Base-by-base conservation (phyloP, 129 eudicot genomes). In the Tagetes erecta region DNA sequence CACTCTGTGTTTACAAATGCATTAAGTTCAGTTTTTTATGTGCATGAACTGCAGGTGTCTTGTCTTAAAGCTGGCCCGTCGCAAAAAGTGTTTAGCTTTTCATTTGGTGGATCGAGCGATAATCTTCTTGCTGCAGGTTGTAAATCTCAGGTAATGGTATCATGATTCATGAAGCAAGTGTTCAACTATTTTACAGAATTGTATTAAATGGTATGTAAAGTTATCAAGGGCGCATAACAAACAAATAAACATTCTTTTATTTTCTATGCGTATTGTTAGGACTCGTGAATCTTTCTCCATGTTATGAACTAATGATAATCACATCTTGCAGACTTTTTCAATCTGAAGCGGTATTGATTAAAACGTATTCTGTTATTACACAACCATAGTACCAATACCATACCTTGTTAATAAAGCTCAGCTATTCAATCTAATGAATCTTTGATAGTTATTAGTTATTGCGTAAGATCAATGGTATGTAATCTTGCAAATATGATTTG, bases 91-190 rank as follows among this genome's bases (percentile, higher is more conserved):
- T 95, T 88, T 83, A 88, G 96, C 81, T 88, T 91, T 82, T 91
- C 99, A 0, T 88, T 95, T 72, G 96, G 96, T 58, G 97, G 99
- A 51, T 58, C 79, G 0, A 84, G 77, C 42, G 84, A 80, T 79
- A 84, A 88, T 87, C 97, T 95, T 80, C 90, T 95, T 68, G 97
- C 99, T 0, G 99, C 91, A n/a, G 97, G 97, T 46, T 90, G 97
- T 75, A 91, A 88, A 45, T 83, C 97, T 67, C 88, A 91, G 99
- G 99, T 91, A 80, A 52, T 64, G 52, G 6, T 77, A 27, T 77
- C 37, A 36, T 46, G 7, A 30, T 11, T 77, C 37, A 36, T 46
- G 7, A 30, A 69, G 70, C 44, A 65, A 53, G 34, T 11, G 50
- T 27, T 10, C 68, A 67, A 13, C 40, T 57, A 27, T 46, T 30